These are phyloP conservation scores for Dioscorea alata DNA, from an alignment of 106 monocot species.

Conservation along the genomic window DNA sequence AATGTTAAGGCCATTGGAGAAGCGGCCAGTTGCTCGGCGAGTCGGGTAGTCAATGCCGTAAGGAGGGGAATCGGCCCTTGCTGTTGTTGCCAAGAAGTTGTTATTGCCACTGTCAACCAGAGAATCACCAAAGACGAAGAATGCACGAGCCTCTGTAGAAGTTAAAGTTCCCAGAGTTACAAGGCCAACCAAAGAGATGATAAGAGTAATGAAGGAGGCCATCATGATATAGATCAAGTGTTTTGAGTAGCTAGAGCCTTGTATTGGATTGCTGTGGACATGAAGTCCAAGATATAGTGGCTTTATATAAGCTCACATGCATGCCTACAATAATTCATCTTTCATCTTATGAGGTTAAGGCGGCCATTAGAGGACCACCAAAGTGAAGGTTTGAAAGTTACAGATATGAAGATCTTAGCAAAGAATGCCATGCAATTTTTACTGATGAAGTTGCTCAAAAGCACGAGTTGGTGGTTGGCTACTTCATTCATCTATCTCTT, in stretches of 20 bases:
- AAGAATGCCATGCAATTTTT: too few species aligned
- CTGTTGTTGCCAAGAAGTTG: conserved; percentile 68
- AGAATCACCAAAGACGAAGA: conserved; percentile 91
- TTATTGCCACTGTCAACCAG: conserved; percentile 93
- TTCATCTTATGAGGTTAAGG: too few species aligned
- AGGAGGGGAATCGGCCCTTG: conserved; percentile 69
- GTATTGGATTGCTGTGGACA: background rate
- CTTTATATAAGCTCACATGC: background rate
- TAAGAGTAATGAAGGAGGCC: background rate
- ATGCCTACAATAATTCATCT: background rate
- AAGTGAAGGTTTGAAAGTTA: too few species aligned
- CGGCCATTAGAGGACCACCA: too few species aligned
- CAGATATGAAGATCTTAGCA: too few species aligned
- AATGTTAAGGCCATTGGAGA: conserved; percentile 81
- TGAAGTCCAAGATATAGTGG: background rate
- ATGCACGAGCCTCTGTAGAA: conserved; percentile 38
- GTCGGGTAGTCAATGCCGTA: conserved; percentile 77
- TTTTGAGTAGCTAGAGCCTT: background rate
- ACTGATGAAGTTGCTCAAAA: too few species aligned
- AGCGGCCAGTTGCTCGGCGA: conserved; percentile 63
- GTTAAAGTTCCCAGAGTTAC: background rate
- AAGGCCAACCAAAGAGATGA: conserved; percentile 9
- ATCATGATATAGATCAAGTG: background rate
- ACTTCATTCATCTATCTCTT: too few species aligned
- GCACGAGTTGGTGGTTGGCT: too few species aligned